These are phyloP conservation scores for Saccharum spontaneum DNA, from an alignment of 176 grass and related monocot genomes.

Conservation along the genomic window DNA sequence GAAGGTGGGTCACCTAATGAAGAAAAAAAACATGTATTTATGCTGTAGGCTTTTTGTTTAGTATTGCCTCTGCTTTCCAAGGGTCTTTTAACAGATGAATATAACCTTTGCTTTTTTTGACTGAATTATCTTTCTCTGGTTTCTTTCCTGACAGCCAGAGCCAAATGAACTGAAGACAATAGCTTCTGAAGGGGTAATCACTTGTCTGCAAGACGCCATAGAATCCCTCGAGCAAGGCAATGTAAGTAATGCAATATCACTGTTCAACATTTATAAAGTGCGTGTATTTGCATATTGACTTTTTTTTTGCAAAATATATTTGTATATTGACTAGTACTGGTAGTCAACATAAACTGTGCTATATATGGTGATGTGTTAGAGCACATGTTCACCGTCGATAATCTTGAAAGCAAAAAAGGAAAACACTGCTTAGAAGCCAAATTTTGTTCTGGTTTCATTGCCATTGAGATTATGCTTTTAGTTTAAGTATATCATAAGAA, in stretches of 20 bases:
- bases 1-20: conserved; percentile 56
- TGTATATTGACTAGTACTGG: background rate
- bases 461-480: background rate
- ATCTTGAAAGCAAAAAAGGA: background rate
- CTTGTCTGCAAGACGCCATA: conserved; percentile 88
- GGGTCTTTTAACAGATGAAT: background rate
- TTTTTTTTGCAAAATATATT: background rate
- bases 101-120: background rate
- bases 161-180: conserved; percentile 70
- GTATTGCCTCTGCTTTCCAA: background rate
- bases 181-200: conserved; percentile 87
- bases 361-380: background rate
- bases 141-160: conserved; percentile 65
- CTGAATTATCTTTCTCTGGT: background rate
- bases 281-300: background rate
- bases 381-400: background rate
- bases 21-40: background rate
- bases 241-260: conserved; percentile 43
- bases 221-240: conserved; percentile 73
- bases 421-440: background rate
- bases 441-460: background rate
- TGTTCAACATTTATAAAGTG: background rate
- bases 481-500: background rate
- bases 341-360: background rate
- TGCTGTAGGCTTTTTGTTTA: background rate